phyloP scores from a whole-genome alignment of 768 basidiomycete genomes.

The Rickenella mellea region DNA sequence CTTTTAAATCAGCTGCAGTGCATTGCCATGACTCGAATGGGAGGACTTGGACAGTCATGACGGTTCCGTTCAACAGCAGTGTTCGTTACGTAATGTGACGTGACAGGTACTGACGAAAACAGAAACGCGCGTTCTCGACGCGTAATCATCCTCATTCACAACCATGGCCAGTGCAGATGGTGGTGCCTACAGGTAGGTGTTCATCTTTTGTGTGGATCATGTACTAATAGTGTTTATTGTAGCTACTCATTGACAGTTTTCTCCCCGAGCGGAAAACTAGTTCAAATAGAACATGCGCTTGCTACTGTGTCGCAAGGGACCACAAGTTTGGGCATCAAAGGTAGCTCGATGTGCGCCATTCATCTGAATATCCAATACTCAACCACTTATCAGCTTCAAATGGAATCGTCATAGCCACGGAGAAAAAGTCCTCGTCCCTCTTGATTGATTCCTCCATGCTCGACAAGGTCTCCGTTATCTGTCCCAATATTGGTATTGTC shows the following conservation, averaged over 20 bases:
- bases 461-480: slow-evolving; percentile 94
- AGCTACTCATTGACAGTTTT: slow-evolving; percentile 99
- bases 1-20: too few relatives aligned
- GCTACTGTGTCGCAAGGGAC: slow-evolving; percentile 94
- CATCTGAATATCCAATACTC: slow-evolving; percentile 7
- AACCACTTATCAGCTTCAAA: slow-evolving; percentile 66
- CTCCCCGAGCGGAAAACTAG: slow-evolving; percentile 96
- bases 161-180: slow-evolving; percentile 76
- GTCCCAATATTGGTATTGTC: slow-evolving; percentile 98
- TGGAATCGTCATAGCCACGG: slow-evolving; percentile 98
- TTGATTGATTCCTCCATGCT: slow-evolving; percentile 97
- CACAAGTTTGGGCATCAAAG: slow-evolving; percentile 97
- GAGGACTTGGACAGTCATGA: too few relatives aligned
- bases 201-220: neutral
- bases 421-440: slow-evolving; percentile 98
- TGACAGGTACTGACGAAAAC: too few relatives aligned
- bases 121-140: slow-evolving; percentile 13
- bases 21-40: too few relatives aligned
- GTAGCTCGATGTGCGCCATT: slow-evolving; percentile 29
- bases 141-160: slow-evolving; percentile 5
- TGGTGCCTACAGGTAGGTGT: slow-evolving; percentile 60
- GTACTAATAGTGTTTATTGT: slow-evolving; percentile 7
- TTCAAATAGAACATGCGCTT: slow-evolving; percentile 99
- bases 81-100: too few relatives aligned
- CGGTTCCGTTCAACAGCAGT: too few relatives aligned